Evolutionary conservation across 2,329 filamentous ascomycete species (phyloP).

Genomic region (Ophiostoma montium): DNA sequence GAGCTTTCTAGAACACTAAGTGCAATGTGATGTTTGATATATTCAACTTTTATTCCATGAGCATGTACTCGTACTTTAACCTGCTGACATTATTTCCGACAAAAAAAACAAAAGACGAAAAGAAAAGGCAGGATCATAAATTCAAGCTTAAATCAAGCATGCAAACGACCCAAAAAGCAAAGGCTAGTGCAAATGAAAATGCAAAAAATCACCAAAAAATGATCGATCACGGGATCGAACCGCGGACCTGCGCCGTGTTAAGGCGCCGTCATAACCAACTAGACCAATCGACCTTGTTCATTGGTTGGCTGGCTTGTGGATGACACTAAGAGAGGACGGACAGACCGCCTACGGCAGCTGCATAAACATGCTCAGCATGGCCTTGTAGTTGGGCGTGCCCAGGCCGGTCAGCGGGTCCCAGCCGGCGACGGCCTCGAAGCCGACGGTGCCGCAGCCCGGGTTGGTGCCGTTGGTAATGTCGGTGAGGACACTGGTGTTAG

Average conservation of each 20-base stretch:
- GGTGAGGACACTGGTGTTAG: constrained; percentile 19
- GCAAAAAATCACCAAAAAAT: neutral
- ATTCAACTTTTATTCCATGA: too few relatives aligned
- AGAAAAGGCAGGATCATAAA: too few relatives aligned
- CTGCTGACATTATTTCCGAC: too few relatives aligned
- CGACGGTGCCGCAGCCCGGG: constrained; percentile 20
- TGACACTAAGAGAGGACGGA: too few relatives aligned
- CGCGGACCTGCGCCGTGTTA: neutral
- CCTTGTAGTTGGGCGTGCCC: constrained; percentile 14
- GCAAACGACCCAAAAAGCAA: neutral
- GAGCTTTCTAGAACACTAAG: too few relatives aligned
- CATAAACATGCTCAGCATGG: constrained; percentile 14
- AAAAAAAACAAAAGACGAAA: too few relatives aligned
- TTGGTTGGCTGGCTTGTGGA: too few relatives aligned
- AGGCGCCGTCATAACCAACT: constrained; percentile 1
- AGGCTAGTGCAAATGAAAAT: neutral
- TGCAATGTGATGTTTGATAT: too few relatives aligned
- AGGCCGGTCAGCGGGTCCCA: constrained; percentile 17
- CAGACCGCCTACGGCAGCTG: constrained; percentile 4
- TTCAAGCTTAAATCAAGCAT: neutral
- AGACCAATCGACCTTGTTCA: neutral
- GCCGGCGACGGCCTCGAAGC: constrained; percentile 18
- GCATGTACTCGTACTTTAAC: too few relatives aligned
- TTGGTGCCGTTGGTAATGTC: constrained; percentile 19
- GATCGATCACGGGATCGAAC: constrained; percentile 1